Evolutionary conservation across 2,329 filamentous ascomycete genomes (phyloP), one percentile per base, ranked within the genome.

Genomic region (Sporothrix mexicana): DNA sequence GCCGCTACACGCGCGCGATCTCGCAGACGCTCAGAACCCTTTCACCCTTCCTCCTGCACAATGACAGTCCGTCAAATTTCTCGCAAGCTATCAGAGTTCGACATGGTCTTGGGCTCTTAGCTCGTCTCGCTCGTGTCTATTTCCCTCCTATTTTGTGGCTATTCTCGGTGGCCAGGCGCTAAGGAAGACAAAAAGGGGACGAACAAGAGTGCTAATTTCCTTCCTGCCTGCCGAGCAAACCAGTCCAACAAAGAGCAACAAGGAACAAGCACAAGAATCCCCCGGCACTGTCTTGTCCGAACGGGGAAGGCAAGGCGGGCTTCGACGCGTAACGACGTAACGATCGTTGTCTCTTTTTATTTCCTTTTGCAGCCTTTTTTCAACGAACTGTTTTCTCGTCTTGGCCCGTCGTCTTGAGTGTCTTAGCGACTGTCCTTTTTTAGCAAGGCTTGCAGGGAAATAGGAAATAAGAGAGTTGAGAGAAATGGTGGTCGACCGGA

Each of bases 141-240:
- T 36, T 36, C 30, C 30, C 30, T 36, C 30, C 30, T 25, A 20
- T 36, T 61, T 61, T 61, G 20, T 64, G 15, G 47, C 66, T 23
- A 68, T 55, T 10, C 47, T 53, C 66, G 25, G 15, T 23, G 66
- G 30, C 66, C 23, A 36, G 66, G 66, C 66, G 66, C 66, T 68
- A 68, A 53, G 17, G 25, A 41, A 36, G 25, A 23, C 4, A n/a
- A 49, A 49, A 36, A 61, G 12, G 30, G 59, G 30, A 25, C 23
- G 23, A 30, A 51, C 51, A 36, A 36, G 47, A 36, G 66, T 68
- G 66, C 66, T 68, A 68, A 68, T 68, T 67, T 67, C 62, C 62
- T 49, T 49, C 30, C 30, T 6, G 30, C 30, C 30, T 36, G 30
- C 30, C 30, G 30, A 36, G 30, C 30, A 4, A 6, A 7, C 30